Evolutionary conservation across 139 green algal species (phyloP), one percentile per base, ranked within the genome.

Genomic region (Chlorella vulgaris): DNA sequence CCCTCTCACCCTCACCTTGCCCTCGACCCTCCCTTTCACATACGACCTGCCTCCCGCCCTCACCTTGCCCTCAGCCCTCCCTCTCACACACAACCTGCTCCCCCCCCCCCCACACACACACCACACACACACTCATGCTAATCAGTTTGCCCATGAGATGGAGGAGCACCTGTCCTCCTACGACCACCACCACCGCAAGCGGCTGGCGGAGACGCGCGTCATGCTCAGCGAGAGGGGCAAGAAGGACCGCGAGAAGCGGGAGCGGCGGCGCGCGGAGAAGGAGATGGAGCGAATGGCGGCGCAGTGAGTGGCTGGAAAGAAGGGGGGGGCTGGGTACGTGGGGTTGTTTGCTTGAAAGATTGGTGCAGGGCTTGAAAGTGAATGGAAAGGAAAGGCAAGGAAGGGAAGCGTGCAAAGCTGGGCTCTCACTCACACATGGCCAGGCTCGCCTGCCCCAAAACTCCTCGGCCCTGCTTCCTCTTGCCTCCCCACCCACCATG

Each of bases 91-190:
- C n/a, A n/a, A n/a, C n/a, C n/a, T n/a, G n/a, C n/a, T 36, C 0
- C 36, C 47, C 15, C 5, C 4, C n/a, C 29, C 24, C 53, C 19
- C 71, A 68, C 87, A 96, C 91, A 83, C 86, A 6, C 97, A 94
- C 83, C 81, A 91, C 86, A 98, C 97, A 90, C n/a, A n/a, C n/a
- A n/a, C n/a, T n/a, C n/a, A n/a, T n/a, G n/a, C n/a, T n/a, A 94
- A 98, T 81, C 97, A 98, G 89, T 91, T n/a, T n/a, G n/a, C 92
- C 0, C 89, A 89, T 69, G 93, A 98, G 86, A 83, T 96, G 71
- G 95, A 98, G 81, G 82, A 85, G 62, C 95, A 98, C 86, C 87
- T 98, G n/a, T 93, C 86, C 55, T 96, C 90, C 26, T 98, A 98
- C 80, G 93, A 97, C 80, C 93, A 97, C 81, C 92, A 97, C 84